Percentiles rank a stretch among this genome's conserved stretches.
Evolutionary conservation across 352 stramenopile species (phyloP).

Genomic region (Globisporangium solare): DNA sequence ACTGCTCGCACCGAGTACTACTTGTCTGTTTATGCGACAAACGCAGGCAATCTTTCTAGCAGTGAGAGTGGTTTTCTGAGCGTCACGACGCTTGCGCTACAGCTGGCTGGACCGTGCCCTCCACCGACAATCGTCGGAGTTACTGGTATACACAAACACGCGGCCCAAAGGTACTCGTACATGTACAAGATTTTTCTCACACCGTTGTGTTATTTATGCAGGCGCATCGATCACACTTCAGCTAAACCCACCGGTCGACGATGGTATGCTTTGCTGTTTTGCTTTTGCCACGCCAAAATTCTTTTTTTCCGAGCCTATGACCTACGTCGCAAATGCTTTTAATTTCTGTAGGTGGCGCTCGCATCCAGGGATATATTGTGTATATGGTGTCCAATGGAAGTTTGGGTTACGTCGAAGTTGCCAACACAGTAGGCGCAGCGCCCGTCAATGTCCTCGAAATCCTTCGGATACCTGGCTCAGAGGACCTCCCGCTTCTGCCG

Average conservation of each 20-base stretch:
- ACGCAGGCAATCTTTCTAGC: neutral
- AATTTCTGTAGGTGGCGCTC: slow-evolving; percentile 29
- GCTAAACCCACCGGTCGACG: slow-evolving; percentile 7
- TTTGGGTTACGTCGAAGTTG: slow-evolving; percentile 27
- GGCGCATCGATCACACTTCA: slow-evolving; percentile 8
- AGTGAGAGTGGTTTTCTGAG: neutral
- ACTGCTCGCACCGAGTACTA: slow-evolving; percentile 6
- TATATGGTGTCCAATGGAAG: slow-evolving; percentile 35
- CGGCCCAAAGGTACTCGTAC: neutral
- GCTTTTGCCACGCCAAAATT: no score
- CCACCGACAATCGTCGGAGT: slow-evolving; percentile 3
- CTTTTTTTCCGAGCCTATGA: no score
- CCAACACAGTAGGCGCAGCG: slow-evolving; percentile 18
- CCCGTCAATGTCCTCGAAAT: slow-evolving; percentile 30
- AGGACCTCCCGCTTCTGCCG: slow-evolving; percentile 23
- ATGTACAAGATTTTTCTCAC: neutral
- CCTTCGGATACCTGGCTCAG: slow-evolving; percentile 17
- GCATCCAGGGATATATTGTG: slow-evolving; percentile 50
- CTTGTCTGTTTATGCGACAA: slow-evolving; percentile 6
- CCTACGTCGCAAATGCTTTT: no score
- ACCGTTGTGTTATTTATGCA: neutral
- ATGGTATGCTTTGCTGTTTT: slow-evolving; percentile 3
- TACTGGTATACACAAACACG: slow-evolving; percentile 1
- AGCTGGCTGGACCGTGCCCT: slow-evolving; percentile 7
- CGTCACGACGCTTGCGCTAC: slow-evolving; percentile 1